Percentiles rank a stretch among this genome's conserved stretches.
Conservation (phyloP, 1,284 basidiomycete species). For the Agroathelia rolfsii region DNA sequence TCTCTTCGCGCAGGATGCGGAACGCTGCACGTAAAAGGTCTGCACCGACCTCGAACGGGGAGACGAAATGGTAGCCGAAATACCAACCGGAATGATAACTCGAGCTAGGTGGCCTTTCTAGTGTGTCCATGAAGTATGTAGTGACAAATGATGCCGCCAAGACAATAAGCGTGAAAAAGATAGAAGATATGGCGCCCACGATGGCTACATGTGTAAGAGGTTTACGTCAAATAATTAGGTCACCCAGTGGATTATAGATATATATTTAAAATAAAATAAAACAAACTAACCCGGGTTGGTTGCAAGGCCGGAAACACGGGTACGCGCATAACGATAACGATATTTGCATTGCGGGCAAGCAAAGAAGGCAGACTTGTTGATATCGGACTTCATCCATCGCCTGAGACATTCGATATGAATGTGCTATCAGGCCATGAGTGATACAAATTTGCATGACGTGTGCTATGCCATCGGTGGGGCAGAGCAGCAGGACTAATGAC, state of each 20-base stretch:
- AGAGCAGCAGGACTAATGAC: too few species aligned
- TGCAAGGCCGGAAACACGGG: conserved; percentile 56
- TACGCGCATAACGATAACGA: conserved; percentile 62
- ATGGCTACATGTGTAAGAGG: too few species aligned
- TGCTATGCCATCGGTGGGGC: too few species aligned
- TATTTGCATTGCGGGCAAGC: conserved; percentile 66
- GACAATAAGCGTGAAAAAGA: conserved; percentile 59
- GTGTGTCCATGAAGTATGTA: conserved; percentile 48
- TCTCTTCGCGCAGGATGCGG: conserved; percentile 52
- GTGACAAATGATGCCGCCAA: conserved; percentile 64
- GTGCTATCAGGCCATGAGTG: conserved; percentile 33
- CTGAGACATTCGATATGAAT: conserved; percentile 72
- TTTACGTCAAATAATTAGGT: too few species aligned
- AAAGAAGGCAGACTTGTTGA: conserved; percentile 54
- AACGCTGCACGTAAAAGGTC: conserved; percentile 58
- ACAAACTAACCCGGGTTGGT: conserved; percentile 52
- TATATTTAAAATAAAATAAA: conserved; percentile 1
- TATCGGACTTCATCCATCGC: conserved; percentile 55
- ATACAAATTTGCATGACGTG: too few species aligned
- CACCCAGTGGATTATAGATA: conserved; percentile 22
- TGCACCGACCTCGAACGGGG: conserved; percentile 48
- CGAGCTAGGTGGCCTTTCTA: conserved; percentile 31
- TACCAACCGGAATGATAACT: conserved; percentile 26
- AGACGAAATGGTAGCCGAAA: conserved; percentile 36
- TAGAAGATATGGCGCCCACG: conserved; percentile 50